Evolutionary conservation across 2,329 filamentous ascomycete genomes (phyloP), one percentile per base, ranked within the genome.

Genomic region (Exophiala sideris): DNA sequence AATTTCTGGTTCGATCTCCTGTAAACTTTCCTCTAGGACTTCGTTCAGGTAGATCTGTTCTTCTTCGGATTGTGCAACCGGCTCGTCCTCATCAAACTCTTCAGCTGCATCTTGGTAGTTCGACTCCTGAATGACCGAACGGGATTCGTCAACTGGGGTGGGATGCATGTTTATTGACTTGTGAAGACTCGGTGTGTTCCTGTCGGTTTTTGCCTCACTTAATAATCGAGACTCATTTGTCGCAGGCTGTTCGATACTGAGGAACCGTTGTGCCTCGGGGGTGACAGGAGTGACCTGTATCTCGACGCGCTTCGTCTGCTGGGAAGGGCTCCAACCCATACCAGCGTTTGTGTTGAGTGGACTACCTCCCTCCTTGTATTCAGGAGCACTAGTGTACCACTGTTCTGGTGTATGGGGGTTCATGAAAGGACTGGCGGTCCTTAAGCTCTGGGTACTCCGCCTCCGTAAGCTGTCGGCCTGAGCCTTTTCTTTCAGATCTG

Each of bases 361-460:
- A 52, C 65, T 67, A 7, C 61, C 64, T 42, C 65, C 65, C 44
- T 69, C 68, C 44, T 65, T 65, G 36, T 70, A 62, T 34, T 72
- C 73, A 46, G 71, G 59, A 2, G 65, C 67, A 46, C 71, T 74
- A 9, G 72, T 64, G 61, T 79, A 77, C 76, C 77, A 81, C 46
- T 80, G 78, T 42, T 86, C 83, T 34, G 76, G 68, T 29, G 70
- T 75, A 2, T 57, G 46, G 3, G 89, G 82, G 61, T 89, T 83
- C 1, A 87, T 91, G 66, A 95, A 88, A 0, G 89, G 90, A 65
- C 87, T 94, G 0, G 86, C 84, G 1, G 85, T 87, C 35, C 88
- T 82, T 56, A 92, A 71, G 65, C 82, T 91, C 62, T 89, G 86
- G 48, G 91, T 70, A 68, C 89, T 95, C 51, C 85, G 82, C 47